phyloP scores from a whole-genome alignment of 768 basidiomycete genomes.

The Pisolithus albus region DNA sequence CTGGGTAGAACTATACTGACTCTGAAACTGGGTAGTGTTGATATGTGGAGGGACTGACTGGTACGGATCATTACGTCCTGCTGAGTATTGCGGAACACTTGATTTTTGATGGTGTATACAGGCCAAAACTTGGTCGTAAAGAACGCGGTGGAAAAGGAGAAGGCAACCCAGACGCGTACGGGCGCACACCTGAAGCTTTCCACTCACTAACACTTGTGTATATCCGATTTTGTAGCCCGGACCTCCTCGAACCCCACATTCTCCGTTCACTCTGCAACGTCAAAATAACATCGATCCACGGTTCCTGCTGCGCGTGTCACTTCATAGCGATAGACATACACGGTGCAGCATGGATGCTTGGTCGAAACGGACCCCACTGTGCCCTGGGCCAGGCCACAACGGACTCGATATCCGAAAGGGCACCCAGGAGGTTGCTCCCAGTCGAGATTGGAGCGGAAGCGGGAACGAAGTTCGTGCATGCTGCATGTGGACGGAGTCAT shows the following conservation, averaged over 20 bases:
- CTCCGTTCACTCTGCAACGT: conserved; percentile 83
- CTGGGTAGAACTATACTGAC: conserved; percentile 6
- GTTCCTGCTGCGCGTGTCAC: conserved; percentile 72
- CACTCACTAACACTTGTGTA: too few relatives aligned
- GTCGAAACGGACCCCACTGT: conserved; percentile 61
- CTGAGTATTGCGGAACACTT: not conserved
- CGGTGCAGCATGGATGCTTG: conserved; percentile 86
- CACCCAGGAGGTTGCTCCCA: conserved; percentile 57
- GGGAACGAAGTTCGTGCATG: conserved; percentile 64
- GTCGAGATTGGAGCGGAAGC: conserved; percentile 52
- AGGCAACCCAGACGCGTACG: conserved; percentile 35
- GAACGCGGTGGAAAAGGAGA: conserved; percentile 47
- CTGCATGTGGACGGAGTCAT: conserved; percentile 80
- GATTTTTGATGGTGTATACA: conserved; percentile 24
- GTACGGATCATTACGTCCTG: conserved; percentile 31
- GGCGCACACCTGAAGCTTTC: not conserved
- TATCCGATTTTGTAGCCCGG: conserved; percentile 46
- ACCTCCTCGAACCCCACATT: conserved; percentile 84
- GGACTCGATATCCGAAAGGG: conserved; percentile 64
- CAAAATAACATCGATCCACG: conserved; percentile 62
- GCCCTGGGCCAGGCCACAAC: conserved; percentile 55
- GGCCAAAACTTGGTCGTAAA: conserved; percentile 73
- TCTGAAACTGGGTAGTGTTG: conserved; percentile 43
- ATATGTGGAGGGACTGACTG: conserved; percentile 87
- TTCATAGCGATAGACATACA: conserved; percentile 65